These are phyloP conservation scores for Leonotis leonurus DNA, from an alignment of 257 asterid genomes.

Conservation along the genomic window DNA sequence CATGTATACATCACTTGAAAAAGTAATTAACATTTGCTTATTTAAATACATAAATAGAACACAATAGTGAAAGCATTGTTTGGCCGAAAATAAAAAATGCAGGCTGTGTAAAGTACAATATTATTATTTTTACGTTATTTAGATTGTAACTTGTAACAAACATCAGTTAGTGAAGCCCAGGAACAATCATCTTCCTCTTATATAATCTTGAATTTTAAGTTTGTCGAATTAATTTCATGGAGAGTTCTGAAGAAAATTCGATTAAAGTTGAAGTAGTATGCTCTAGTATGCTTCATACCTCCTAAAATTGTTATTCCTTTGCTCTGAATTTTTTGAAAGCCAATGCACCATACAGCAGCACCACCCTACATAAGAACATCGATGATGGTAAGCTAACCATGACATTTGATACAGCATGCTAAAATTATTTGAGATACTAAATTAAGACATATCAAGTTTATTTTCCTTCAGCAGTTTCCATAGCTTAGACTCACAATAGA, in stretches of 20 bases:
- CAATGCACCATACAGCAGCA: conserved; percentile 94
- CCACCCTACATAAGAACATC: conserved; percentile 48
- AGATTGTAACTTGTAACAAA: not conserved
- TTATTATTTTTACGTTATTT: not conserved
- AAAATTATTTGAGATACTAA: not conserved
- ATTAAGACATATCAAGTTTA: not conserved
- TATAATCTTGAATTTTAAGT: not conserved
- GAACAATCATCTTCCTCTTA: not conserved
- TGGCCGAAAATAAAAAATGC: not conserved
- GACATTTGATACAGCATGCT: not conserved
- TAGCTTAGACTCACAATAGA: conserved; percentile 55
- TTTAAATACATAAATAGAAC: not conserved
- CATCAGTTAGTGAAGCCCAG: not conserved
- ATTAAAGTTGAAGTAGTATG: not conserved
- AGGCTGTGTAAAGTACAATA: not conserved
- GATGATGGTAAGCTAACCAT: not conserved
- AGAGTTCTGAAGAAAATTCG: not conserved
- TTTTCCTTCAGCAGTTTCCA: not conserved
- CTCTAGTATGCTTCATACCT: conserved; percentile 36
- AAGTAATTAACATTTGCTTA: no score
- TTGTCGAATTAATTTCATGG: not conserved
- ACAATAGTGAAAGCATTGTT: not conserved
- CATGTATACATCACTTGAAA: not conserved
- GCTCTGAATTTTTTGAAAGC: conserved; percentile 75
- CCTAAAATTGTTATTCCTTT: conserved; percentile 85